Evolutionary conservation across 306 rosid species (phyloP).

Genomic region (Castanea crenata): DNA sequence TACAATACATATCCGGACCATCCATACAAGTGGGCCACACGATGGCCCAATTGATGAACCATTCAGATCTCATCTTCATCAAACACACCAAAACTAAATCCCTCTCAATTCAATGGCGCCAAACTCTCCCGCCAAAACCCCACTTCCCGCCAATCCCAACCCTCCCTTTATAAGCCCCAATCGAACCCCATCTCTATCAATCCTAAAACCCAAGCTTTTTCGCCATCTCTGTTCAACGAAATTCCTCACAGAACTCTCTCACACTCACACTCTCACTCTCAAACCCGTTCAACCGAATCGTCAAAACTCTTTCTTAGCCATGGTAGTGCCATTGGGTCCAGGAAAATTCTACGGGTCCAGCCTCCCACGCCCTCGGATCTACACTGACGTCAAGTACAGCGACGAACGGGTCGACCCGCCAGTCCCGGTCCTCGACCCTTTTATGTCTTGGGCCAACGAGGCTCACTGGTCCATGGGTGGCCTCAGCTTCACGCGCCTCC

Average conservation of each 20-base stretch:
- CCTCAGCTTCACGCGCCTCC: constrained; percentile 64
- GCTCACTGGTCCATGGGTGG: constrained; percentile 99
- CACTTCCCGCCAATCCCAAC: constrained; percentile 26
- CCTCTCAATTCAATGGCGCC: constrained; percentile 19
- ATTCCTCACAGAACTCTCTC: not conserved
- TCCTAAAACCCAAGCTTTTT: not conserved
- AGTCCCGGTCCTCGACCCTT: constrained; percentile 43
- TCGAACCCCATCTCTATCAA: not conserved
- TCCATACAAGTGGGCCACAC: too few relatives aligned
- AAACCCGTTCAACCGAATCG: not conserved
- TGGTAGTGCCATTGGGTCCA: constrained; percentile 73
- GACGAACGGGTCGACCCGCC: constrained; percentile 76
- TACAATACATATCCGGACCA: too few relatives aligned
- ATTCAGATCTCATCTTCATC: not conserved
- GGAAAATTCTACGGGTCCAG: constrained; percentile 78
- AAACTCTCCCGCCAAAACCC: constrained; percentile 38
- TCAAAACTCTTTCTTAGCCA: not conserved
- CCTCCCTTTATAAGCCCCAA: constrained; percentile 6
- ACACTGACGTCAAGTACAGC: constrained; percentile 66
- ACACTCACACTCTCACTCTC: too few relatives aligned
- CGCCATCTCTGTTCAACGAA: not conserved
- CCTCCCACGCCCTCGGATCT: constrained; percentile 86
- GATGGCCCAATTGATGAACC: too few relatives aligned
- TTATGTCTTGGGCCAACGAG: constrained; percentile 73
- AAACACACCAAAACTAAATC: not conserved